These are phyloP conservation scores for Pythium sukuiense DNA, from an alignment of 352 stramenopile genomes.

Conservation along the genomic window DNA sequence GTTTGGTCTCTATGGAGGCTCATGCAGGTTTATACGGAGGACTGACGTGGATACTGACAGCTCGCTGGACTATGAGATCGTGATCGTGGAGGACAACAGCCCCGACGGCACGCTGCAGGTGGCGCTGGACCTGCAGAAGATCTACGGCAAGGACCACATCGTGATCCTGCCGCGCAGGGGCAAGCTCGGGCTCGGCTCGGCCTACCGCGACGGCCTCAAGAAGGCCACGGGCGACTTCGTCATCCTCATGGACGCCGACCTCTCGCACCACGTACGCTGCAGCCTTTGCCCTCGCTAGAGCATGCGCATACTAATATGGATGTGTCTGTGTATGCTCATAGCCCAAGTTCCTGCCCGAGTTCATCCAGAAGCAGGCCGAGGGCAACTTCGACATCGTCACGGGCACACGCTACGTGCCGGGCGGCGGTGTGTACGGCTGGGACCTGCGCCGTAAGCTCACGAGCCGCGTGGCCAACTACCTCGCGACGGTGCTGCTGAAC, in stretches of 20 bases:
- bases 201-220: conserved; percentile 96
- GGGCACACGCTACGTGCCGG: conserved; percentile 93
- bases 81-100: conserved; percentile 98
- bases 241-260: conserved; percentile 98
- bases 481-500: conserved; percentile 96
- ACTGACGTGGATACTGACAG: conserved; percentile 31
- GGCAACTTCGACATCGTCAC: conserved; percentile 95
- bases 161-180: conserved; percentile 93
- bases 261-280: conserved; percentile 93
- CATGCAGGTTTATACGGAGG: no score
- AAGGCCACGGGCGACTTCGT: conserved; percentile 92
- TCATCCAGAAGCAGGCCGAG: conserved; percentile 79
- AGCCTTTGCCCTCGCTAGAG: not conserved
- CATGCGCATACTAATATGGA: not conserved
- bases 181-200: conserved; percentile 96
- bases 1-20: no score
- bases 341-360: conserved; percentile 97
- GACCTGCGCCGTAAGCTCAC: conserved; percentile 96
- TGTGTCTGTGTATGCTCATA: conserved; percentile 23
- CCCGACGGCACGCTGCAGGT: conserved; percentile 96
- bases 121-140: conserved; percentile 87
- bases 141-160: conserved; percentile 92
- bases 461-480: conserved; percentile 96
- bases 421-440: conserved; percentile 96
- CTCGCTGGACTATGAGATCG: conserved; percentile 93